Conservation (phyloP, 2,329 filamentous ascomycete species). For the Pyrenophora teres region DNA sequence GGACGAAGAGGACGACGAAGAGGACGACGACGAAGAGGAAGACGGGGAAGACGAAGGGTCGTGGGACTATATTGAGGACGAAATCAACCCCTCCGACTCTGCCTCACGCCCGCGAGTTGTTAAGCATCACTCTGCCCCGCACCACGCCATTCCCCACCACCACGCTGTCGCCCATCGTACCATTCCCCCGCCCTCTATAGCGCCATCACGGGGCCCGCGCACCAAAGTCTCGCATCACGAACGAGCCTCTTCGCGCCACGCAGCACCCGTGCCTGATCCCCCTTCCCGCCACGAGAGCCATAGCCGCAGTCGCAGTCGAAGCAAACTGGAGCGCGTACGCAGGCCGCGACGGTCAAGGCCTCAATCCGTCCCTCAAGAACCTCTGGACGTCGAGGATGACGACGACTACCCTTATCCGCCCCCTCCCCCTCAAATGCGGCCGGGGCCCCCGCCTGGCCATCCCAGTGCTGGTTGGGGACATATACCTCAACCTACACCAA, state of each 20-base stretch:
- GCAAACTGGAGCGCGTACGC: constrained; percentile 37
- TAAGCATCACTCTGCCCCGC: constrained; percentile 27
- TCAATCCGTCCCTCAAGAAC: constrained; percentile 47
- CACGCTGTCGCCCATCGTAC: constrained; percentile 35
- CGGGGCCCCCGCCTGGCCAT: constrained; percentile 40
- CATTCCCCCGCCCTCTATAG: constrained; percentile 35
- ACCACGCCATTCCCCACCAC: constrained; percentile 26
- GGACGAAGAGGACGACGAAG: constrained; percentile 32
- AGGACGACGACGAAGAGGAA: constrained; percentile 33
- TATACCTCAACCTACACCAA: constrained; percentile 40
- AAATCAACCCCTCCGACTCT: constrained; percentile 56
- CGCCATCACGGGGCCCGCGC: constrained; percentile 45
- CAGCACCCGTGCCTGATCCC: constrained; percentile 37
- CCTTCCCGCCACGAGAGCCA: constrained; percentile 41
- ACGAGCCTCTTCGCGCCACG: constrained; percentile 48
- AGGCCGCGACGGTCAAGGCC: constrained; percentile 39
- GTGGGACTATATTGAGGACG: constrained; percentile 43
- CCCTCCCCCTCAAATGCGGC: too few relatives aligned
- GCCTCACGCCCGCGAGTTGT: constrained; percentile 49
- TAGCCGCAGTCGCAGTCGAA: constrained; percentile 42
- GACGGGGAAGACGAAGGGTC: constrained; percentile 34
- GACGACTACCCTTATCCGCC: constrained; percentile 52
- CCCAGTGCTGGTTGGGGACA: constrained; percentile 46
- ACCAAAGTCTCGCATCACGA: constrained; percentile 42
- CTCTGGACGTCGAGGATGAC: constrained; percentile 51